Conservation (phyloP, 257 asterid genomes). For the Prunella vulgaris region DNA sequence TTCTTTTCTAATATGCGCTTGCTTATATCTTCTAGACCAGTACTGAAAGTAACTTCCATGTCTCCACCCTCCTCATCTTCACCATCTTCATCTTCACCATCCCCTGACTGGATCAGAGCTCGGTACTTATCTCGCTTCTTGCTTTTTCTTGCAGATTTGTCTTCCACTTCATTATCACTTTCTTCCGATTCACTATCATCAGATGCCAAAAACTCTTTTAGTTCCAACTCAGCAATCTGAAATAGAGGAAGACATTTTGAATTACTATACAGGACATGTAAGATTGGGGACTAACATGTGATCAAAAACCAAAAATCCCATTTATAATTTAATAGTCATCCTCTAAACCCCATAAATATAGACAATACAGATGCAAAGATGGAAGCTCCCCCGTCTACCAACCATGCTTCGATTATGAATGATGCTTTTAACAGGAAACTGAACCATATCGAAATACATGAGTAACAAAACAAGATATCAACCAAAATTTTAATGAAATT, state of each 20-base stretch:
- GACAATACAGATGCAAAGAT: conserved; percentile 2
- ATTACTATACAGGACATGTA: background rate
- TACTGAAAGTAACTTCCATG: conserved; percentile 80
- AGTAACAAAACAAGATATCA: background rate
- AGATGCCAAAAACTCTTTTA: conserved; percentile 73
- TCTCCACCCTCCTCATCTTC: conserved; percentile 45
- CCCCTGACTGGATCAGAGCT: conserved; percentile 58
- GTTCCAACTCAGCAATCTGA: conserved; percentile 77
- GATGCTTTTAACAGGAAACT: conserved; percentile 1
- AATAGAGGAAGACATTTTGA: conserved; percentile 9
- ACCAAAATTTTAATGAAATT: background rate
- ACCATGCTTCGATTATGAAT: background rate
- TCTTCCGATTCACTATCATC: conserved; percentile 78
- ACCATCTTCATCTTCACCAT: no score
- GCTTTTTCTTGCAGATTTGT: conserved; percentile 35
- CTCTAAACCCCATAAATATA: background rate
- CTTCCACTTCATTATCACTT: conserved; percentile 33
- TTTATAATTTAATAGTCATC: background rate
- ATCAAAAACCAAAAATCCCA: background rate
- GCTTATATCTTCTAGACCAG: no score
- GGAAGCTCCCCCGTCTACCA: background rate
- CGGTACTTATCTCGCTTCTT: conserved; percentile 60
- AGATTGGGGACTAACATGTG: background rate
- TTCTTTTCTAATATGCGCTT: no score
- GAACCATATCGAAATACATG: background rate